phyloP scores from a whole-genome alignment of 768 basidiomycete species.

The Podaxis pistillaris region DNA sequence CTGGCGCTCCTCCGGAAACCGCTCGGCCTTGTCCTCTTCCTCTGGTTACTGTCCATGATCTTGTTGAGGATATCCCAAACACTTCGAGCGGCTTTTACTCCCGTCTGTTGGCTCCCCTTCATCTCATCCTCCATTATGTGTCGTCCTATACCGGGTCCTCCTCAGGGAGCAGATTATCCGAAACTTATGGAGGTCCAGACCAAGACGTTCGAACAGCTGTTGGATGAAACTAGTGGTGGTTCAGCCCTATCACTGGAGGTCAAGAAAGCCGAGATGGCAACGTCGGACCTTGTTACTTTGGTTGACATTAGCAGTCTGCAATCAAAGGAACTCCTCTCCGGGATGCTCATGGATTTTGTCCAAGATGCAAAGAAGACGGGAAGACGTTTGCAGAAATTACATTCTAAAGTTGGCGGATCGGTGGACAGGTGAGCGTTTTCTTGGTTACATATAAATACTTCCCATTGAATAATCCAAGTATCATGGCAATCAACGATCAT shows the following conservation, averaged over 20 bases:
- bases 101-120: slow-evolving; percentile 62
- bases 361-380: slow-evolving; percentile 60
- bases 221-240: slow-evolving; percentile 57
- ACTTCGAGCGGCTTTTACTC: slow-evolving; percentile 48
- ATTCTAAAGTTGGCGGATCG: slow-evolving; percentile 66
- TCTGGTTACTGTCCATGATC: slow-evolving; percentile 50
- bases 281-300: slow-evolving; percentile 60
- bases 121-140: slow-evolving; percentile 51
- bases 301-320: slow-evolving; percentile 63
- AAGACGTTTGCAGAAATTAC: slow-evolving; percentile 58
- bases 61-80: slow-evolving; percentile 38
- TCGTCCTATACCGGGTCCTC: slow-evolving; percentile 13
- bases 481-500: slow-evolving; percentile 73
- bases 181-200: slow-evolving; percentile 58
- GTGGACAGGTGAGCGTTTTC: slow-evolving; percentile 62
- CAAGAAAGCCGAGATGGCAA: slow-evolving; percentile 78
- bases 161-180: slow-evolving; percentile 58
- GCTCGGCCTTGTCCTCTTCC: slow-evolving; percentile 49
- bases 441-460: not conserved
- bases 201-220: slow-evolving; percentile 58
- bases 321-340: slow-evolving; percentile 55
- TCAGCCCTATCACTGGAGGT: slow-evolving; percentile 64
- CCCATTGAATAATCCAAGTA: slow-evolving; percentile 34
- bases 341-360: slow-evolving; percentile 52
- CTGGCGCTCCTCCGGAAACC: slow-evolving; percentile 54